Evolutionary conservation across 2,329 filamentous ascomycete genomes (phyloP).

Genomic region (Stagonosporopsis tanaceti): DNA sequence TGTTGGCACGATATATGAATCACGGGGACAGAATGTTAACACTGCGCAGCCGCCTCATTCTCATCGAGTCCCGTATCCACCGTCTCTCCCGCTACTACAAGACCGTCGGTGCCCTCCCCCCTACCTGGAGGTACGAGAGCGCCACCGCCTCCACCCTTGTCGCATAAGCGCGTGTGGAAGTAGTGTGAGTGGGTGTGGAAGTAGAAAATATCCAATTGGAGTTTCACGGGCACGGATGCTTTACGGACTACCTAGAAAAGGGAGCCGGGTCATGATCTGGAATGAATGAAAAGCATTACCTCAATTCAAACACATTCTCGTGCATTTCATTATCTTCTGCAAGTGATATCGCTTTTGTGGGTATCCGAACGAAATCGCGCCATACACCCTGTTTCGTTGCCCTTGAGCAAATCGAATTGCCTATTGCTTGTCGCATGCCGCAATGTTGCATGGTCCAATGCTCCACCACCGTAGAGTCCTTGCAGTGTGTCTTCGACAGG

Average conservation of each 20-base stretch:
- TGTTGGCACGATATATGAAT: constrained; percentile 14
- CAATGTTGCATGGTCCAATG: neutral
- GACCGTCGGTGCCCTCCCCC: constrained; percentile 82
- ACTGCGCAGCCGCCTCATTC: constrained; percentile 80
- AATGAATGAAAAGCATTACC: constrained; percentile 50
- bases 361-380: constrained; percentile 25
- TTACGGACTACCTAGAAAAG: constrained; percentile 39
- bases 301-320: constrained; percentile 35
- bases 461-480: neutral
- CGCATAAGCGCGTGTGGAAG: constrained; percentile 51
- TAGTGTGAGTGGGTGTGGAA: constrained; percentile 31
- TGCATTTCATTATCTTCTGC: constrained; percentile 19
- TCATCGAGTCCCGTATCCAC: constrained; percentile 99
- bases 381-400: neutral
- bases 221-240: constrained; percentile 49
- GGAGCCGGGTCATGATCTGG: constrained; percentile 45
- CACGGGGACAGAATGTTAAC: constrained; percentile 16
- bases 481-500: neutral
- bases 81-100: constrained; percentile 99
- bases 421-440: neutral
- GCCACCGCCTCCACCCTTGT: constrained; percentile 74
- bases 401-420: neutral
- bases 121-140: constrained; percentile 99
- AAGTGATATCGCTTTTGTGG: constrained; percentile 21
- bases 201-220: constrained; percentile 44